Conservation (phyloP, 228 moss, liverwort and hornwort species). For the Sphagnum fallax region DNA sequence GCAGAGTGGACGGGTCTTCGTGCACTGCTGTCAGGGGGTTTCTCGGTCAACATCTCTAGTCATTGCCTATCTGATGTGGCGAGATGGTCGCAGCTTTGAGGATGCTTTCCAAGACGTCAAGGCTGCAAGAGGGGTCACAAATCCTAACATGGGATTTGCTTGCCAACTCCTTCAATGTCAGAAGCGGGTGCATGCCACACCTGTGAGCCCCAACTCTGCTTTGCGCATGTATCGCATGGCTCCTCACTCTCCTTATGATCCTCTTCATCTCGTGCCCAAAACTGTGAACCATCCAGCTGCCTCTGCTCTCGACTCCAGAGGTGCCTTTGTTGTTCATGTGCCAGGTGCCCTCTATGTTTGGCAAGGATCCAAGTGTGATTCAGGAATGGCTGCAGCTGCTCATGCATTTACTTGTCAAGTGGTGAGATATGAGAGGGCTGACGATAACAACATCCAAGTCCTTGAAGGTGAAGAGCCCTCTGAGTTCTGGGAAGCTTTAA, state of each 20-base stretch:
- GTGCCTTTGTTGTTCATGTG: slow-evolving; percentile 38
- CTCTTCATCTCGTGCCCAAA: slow-evolving; percentile 40
- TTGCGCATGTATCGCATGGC: slow-evolving; percentile 43
- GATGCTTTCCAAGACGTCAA: slow-evolving; percentile 45
- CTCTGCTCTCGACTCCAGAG: slow-evolving; percentile 31
- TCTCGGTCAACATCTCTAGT: slow-evolving; percentile 50
- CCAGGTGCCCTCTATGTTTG: slow-evolving; percentile 35
- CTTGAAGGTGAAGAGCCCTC: slow-evolving; percentile 25
- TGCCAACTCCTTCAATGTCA: slow-evolving; percentile 51
- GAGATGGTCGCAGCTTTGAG: slow-evolving; percentile 30
- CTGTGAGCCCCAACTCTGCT: slow-evolving; percentile 39
- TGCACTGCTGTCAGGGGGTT: slow-evolving; percentile 55
- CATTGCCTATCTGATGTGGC: slow-evolving; percentile 56
- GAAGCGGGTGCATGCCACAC: slow-evolving; percentile 40
- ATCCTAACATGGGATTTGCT: slow-evolving; percentile 50
- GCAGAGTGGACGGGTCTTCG: slow-evolving; percentile 32
- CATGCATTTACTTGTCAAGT: slow-evolving; percentile 26
- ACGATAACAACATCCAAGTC: slow-evolving; percentile 13
- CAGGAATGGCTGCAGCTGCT: slow-evolving; percentile 14
- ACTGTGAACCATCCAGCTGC: slow-evolving; percentile 23
- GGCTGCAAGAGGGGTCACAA: slow-evolving; percentile 31
- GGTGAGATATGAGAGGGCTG: slow-evolving; percentile 35
- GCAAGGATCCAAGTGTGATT: slow-evolving; percentile 36
- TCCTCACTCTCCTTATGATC: slow-evolving; percentile 39
- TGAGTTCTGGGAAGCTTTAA: slow-evolving; percentile 30